Evolutionary conservation across 2,329 filamentous ascomycete species (phyloP), one percentile per base, ranked within the genome.

Genomic region (Zymoseptoria tritici): DNA sequence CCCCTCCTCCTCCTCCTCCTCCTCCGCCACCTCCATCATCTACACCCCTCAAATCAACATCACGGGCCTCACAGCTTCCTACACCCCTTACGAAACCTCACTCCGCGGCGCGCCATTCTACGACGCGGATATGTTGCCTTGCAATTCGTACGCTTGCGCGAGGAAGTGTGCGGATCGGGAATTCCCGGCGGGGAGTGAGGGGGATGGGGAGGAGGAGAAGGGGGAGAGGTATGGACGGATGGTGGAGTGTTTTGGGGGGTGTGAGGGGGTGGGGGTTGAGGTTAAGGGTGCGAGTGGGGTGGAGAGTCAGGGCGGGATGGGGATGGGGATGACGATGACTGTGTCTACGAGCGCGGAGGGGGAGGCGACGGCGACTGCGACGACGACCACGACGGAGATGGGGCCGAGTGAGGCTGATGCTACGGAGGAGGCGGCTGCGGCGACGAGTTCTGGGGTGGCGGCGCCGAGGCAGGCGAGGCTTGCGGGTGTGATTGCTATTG

Each of bases 61-160:
- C 53, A 67, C 63, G 22, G 62, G 62, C 59, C 66, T 66, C 24
- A 68, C 57, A 6, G 71, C 69, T 31, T 63, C 64, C 56, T 68
- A 69, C 60, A 61, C 68, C 20, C 55, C 63, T 8, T 72, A 72
- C 62, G 71, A 72, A 52, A 60, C 67, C 54, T 54, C 64, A 21
- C 66, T 72, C 13, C 57, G 62, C 21, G 70, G 70, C 36, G 63
- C 65, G 2, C 66, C 69, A 0, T 70, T 72, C 64, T 72, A 70
- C 70, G 55, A 57, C 36, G 66, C 71, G 2, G 58, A 70, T 54
- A 57, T 60, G 11, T 62, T 72, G 3, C 71, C 70, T 7, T 72
- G 70, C 60, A 57, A 36, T 3, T 56, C 63, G 8, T 71, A 70
- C 64, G 21, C 61, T 7, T 72, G 70, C 61, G 70, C 68, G 1